phyloP scores from a whole-genome alignment of 345 rosid species.

The Salix brachista region DNA sequence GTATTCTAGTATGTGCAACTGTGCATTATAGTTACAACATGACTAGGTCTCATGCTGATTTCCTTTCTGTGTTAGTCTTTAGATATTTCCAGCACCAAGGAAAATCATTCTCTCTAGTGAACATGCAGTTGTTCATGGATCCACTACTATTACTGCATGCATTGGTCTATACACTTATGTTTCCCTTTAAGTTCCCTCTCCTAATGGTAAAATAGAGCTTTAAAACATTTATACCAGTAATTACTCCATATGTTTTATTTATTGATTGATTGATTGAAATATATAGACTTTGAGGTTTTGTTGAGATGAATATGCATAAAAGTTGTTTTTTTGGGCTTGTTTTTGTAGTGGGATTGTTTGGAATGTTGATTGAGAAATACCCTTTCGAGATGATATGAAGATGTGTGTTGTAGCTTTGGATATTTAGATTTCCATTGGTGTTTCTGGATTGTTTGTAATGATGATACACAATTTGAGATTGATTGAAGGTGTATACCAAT shows the following conservation, averaged over 20 bases:
- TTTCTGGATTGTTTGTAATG: slow-evolving; percentile 3
- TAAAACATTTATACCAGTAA: not conserved
- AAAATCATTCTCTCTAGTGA: slow-evolving; percentile 93
- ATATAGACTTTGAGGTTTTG: not conserved
- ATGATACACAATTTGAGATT: not conserved
- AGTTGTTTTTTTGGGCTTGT: slow-evolving; percentile 3
- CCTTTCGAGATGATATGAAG: slow-evolving; percentile 12
- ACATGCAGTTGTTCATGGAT: slow-evolving; percentile 96
- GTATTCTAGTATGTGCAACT: too few relatives aligned
- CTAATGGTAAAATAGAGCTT: slow-evolving; percentile 36
- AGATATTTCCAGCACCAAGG: slow-evolving; percentile 56
- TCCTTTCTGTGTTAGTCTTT: too few relatives aligned
- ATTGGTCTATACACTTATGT: slow-evolving; percentile 71
- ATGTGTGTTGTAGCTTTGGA: not conserved
- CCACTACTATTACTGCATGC: slow-evolving; percentile 85
- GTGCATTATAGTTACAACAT: too few relatives aligned
- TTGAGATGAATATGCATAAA: not conserved
- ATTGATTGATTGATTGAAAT: not conserved
- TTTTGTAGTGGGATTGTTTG: slow-evolving; percentile 8
- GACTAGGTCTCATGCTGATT: too few relatives aligned
- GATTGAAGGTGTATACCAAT: not conserved
- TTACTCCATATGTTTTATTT: not conserved
- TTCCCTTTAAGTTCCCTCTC: slow-evolving; percentile 52
- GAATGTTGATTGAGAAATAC: slow-evolving; percentile 15
- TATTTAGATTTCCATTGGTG: slow-evolving; percentile 2